Evolutionary conservation across 2,329 filamentous ascomycete species (phyloP), one percentile per base, ranked within the genome.

Genomic region (Rachicladosporium sp.): DNA sequence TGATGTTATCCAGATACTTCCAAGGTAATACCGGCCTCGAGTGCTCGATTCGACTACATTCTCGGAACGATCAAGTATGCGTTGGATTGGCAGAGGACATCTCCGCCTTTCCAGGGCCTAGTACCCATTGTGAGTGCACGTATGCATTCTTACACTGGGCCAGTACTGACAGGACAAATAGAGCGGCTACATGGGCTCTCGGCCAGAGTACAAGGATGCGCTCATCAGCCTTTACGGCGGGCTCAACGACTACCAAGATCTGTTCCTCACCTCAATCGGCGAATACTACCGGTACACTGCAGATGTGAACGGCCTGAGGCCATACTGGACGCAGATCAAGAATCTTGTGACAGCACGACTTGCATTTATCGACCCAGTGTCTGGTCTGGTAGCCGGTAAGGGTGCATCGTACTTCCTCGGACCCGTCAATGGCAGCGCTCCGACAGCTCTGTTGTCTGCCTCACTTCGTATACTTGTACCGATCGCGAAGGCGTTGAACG

Each of bases 11-110:
- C 15, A 19, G 15, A 67, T 44, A 66, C 65, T 0, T 49, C 56
- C 1, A 53, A 57, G 9, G 55, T 66, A n/a, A 48, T 66, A 6
- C 52, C 49, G 0, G 50, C 53, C 1, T 60, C 55, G 6, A 67
- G 63, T 1, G 48, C 51, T 8, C 53, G 58, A 4, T 53, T 43
- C n/a, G 62, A 65, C 15, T 50, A 59, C 11, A 43, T 61, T 2
- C 36, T 54, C 1, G 61, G 61, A 2, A 61, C 54, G 0, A 50
- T 67, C 11, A 45, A 58, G 7, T 55, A 50, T 9, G 41, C 55
- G 2, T 44, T 65, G 1, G 44, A 46, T 12, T 54, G 50, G 36
- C 54, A 60, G 33, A 21, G 43, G 1, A 15, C 35, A 5, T 29
- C 37, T 5, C 36, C 29, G 0, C 38, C 43, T 2, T 43, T 37